Conservation (phyloP, 139 green algal genomes). For the Chlamydomonas sp. region DNA sequence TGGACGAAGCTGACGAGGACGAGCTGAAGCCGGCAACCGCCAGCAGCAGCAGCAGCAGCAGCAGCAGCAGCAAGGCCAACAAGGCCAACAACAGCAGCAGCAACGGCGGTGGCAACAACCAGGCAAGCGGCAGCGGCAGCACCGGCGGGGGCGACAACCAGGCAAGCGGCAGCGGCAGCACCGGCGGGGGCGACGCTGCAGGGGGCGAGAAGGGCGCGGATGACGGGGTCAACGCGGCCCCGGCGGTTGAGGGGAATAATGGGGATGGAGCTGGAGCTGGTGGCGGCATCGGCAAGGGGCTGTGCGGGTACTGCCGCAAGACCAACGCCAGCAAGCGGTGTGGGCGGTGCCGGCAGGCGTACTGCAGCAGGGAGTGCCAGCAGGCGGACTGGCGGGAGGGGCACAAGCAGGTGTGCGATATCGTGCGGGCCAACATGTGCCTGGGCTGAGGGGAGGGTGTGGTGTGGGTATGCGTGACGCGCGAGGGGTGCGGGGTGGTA, state of each 20-base stretch:
- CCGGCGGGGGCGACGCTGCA: neutral
- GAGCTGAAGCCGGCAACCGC: neutral
- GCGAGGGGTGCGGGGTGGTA: too few species aligned
- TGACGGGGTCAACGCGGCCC: too few species aligned
- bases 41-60: neutral
- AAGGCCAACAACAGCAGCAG: neutral
- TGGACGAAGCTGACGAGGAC: neutral
- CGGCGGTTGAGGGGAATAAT: neutral
- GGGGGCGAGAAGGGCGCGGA: too few species aligned
- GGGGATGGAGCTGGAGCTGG: too few species aligned
- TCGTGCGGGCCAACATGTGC: neutral
- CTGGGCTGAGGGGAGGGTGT: too few species aligned
- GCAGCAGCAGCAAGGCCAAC: neutral
- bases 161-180: neutral
- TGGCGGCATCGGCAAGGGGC: too few species aligned
- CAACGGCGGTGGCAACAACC: neutral
- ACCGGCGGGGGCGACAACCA: neutral
- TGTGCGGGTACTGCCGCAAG: neutral
- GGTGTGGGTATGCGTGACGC: too few species aligned
- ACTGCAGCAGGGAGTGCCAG: constrained; percentile 1
- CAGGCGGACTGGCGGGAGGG: neutral
- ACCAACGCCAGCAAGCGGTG: neutral
- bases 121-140: neutral
- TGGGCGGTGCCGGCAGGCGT: neutral
- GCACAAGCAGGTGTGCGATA: neutral